Conservation (phyloP, 345 rosid genomes). For the Reutealis trisperma region DNA sequence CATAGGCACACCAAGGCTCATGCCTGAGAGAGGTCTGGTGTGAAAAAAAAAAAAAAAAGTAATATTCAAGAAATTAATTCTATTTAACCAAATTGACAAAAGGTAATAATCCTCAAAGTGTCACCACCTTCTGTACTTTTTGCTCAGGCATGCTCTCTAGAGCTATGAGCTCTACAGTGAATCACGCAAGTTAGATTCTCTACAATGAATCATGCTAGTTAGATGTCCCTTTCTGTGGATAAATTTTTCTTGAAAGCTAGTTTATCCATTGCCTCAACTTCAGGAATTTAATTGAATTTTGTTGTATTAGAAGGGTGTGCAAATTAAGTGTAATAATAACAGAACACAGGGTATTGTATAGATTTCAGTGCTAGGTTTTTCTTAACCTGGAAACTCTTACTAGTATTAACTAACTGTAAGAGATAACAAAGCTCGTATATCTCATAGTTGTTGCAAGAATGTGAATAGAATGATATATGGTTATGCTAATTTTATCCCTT, state of each 20-base stretch:
- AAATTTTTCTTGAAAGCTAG: neutral
- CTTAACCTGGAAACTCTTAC: neutral
- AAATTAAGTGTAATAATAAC: neutral
- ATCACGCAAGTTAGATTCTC: neutral
- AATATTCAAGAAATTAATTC: too few relatives aligned
- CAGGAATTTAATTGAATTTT: neutral
- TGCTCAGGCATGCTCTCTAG: too few relatives aligned
- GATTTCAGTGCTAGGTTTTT: neutral
- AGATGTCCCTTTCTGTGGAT: neutral
- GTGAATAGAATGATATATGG: neutral
- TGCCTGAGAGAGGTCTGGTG: too few relatives aligned
- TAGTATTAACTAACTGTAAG: neutral
- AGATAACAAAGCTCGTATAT: neutral
- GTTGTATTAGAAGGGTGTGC: neutral
- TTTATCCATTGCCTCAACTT: neutral
- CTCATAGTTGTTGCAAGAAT: neutral
- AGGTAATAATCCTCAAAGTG: too few relatives aligned
- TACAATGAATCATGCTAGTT: neutral
- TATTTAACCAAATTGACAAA: too few relatives aligned
- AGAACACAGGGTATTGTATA: neutral
- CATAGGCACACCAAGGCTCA: too few relatives aligned
- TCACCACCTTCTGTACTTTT: too few relatives aligned
- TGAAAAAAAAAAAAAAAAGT: too few relatives aligned
- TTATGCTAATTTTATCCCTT: conserved; percentile 7
- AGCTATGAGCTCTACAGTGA: too few relatives aligned